phyloP scores from a whole-genome alignment of 768 basidiomycete species.

The Podaxis carcinomalis region DNA sequence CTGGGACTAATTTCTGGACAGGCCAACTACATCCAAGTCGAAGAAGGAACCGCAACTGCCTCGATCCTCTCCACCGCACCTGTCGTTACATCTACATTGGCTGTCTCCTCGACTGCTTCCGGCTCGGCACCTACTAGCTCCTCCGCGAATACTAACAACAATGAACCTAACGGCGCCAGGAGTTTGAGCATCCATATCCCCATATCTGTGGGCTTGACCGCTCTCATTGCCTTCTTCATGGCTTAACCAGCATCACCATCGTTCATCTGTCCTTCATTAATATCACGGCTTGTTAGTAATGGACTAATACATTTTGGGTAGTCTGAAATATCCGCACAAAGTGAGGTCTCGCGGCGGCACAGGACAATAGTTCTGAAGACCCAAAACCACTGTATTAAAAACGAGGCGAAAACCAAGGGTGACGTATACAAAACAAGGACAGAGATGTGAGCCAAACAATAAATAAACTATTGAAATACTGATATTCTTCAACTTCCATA shows the following conservation, averaged over 20 bases:
- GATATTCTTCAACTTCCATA: slow-evolving; percentile 26
- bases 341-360: background rate
- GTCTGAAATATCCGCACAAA: background rate
- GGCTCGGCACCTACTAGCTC: slow-evolving; percentile 11
- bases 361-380: background rate
- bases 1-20: slow-evolving; percentile 20
- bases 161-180: slow-evolving; percentile 8
- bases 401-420: slow-evolving; percentile 17
- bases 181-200: background rate
- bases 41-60: slow-evolving; percentile 57
- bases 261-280: background rate
- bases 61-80: slow-evolving; percentile 56
- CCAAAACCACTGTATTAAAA: background rate
- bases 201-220: background rate
- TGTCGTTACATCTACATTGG: slow-evolving; percentile 60
- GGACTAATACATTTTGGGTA: background rate
- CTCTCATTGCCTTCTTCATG: background rate
- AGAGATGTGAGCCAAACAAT: background rate
- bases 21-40: slow-evolving; percentile 72
- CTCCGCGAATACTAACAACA: slow-evolving; percentile 12
- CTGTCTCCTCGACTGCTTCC: slow-evolving; percentile 12
- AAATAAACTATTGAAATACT: background rate
- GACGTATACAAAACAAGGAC: background rate
- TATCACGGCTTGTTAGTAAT: background rate
- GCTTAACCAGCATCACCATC: background rate